A percentile compares a stretch with the other conserved stretches of the same genome.
Evolutionary conservation across 345 rosid genomes (phyloP).

Genomic region (Hypericum perforatum): DNA sequence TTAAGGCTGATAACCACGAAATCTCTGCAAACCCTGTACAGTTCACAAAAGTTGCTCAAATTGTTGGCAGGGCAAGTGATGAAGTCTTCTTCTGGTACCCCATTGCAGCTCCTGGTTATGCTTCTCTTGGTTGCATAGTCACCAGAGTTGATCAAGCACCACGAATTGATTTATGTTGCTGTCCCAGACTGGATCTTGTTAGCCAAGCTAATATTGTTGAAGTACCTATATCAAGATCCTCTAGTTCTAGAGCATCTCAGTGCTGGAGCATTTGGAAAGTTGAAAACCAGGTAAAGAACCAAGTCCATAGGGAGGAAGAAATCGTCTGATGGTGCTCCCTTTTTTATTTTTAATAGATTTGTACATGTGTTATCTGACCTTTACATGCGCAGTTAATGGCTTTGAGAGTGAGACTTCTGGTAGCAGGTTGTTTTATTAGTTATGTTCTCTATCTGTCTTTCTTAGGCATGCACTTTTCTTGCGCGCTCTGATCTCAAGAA

Average conservation of each 20-base stretch:
- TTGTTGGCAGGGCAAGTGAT: constrained; percentile 76
- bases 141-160: constrained; percentile 76
- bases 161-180: constrained; percentile 49
- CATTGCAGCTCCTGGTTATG: constrained; percentile 95
- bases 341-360: too few relatives aligned
- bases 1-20: constrained; percentile 67
- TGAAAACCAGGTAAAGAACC: constrained; percentile 77
- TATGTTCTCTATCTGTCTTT: constrained; percentile 15
- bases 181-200: constrained; percentile 93
- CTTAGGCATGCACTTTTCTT: constrained; percentile 91
- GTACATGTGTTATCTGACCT: not conserved
- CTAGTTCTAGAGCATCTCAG: constrained; percentile 62
- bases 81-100: constrained; percentile 95
- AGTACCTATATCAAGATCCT: constrained; percentile 67
- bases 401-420: constrained; percentile 4
- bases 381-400: not conserved
- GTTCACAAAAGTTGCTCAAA: constrained; percentile 75
- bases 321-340: too few relatives aligned
- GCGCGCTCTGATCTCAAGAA: constrained; percentile 77
- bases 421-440: constrained; percentile 8
- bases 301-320: not conserved
- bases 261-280: constrained; percentile 99
- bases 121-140: constrained; percentile 77
- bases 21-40: constrained; percentile 83
- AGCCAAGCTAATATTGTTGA: constrained; percentile 74